Evolutionary conservation across 2,329 filamentous ascomycete genomes (phyloP).

Genomic region (Xylariaceae sp.): DNA sequence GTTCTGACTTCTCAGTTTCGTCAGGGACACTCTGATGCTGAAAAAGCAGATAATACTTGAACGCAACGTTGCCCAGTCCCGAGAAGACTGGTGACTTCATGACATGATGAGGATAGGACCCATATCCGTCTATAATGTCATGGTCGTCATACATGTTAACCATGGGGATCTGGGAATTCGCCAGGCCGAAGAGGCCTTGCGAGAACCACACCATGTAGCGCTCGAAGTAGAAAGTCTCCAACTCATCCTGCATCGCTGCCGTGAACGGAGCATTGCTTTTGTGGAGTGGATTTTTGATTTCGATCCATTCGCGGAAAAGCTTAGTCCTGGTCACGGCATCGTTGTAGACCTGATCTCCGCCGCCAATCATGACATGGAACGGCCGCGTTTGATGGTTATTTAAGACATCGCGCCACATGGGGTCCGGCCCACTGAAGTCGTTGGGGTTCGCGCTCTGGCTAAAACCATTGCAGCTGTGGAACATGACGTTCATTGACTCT

Average conservation of each 20-base stretch:
- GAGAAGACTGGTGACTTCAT: slow-evolving; percentile 89
- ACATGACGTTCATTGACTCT: slow-evolving; percentile 97
- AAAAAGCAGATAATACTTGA: slow-evolving; percentile 99
- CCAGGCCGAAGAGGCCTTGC: slow-evolving; percentile 88
- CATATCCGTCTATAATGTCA: slow-evolving; percentile 86
- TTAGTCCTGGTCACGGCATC: slow-evolving; percentile 75
- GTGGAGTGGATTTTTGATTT: slow-evolving; percentile 70
- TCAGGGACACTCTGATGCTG: slow-evolving; percentile 85
- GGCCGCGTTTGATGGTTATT: slow-evolving; percentile 87
- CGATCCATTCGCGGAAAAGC: slow-evolving; percentile 79
- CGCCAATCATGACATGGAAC: slow-evolving; percentile 98
- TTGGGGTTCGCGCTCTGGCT: slow-evolving; percentile 73
- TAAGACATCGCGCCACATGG: slow-evolving; percentile 92
- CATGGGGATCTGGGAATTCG: slow-evolving; percentile 93
- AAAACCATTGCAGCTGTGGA: slow-evolving; percentile 97
- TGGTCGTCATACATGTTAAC: slow-evolving; percentile 98
- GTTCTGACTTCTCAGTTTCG: slow-evolving; percentile 78
- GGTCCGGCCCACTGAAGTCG: slow-evolving; percentile 85
- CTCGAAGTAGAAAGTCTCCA: slow-evolving; percentile 84
- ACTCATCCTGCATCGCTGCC: slow-evolving; percentile 75
- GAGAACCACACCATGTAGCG: slow-evolving; percentile 95
- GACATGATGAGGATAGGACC: slow-evolving; percentile 86
- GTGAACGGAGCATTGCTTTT: slow-evolving; percentile 79
- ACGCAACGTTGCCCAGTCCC: slow-evolving; percentile 84
- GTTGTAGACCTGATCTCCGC: slow-evolving; percentile 96